phyloP scores from a whole-genome alignment of 2,329 filamentous ascomycete species.

The Alternaria longipes region DNA sequence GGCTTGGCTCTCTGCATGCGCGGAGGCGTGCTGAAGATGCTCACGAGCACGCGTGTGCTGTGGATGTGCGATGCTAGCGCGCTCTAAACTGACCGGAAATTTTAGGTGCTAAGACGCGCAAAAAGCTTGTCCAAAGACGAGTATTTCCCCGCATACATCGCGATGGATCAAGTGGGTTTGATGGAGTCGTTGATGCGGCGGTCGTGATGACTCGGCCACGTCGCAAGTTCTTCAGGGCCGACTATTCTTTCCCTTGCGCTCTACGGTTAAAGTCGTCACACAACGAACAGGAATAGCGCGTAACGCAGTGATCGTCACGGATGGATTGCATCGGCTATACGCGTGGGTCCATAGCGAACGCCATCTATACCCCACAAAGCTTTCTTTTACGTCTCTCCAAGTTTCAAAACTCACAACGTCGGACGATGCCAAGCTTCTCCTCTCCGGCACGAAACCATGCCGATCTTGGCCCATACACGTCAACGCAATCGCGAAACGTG shows the following conservation, averaged over 20 bases:
- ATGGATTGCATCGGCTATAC: slow-evolving; percentile 8
- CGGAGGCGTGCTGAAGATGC: slow-evolving; percentile 20
- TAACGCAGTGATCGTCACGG: slow-evolving; percentile 17
- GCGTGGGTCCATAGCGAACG: slow-evolving; percentile 18
- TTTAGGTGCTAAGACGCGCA: not conserved
- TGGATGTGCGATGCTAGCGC: slow-evolving; percentile 1
- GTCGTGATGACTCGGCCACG: not conserved
- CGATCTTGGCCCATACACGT: slow-evolving; percentile 42
- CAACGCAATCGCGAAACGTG: slow-evolving; percentile 23
- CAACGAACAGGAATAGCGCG: slow-evolving; percentile 5
- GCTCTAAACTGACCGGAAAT: slow-evolving; percentile 5
- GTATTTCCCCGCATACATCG: not conserved
- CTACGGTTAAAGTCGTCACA: slow-evolving; percentile 15
- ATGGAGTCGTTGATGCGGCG: slow-evolving; percentile 4
- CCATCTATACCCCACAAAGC: slow-evolving; percentile 24
- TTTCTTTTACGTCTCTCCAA: slow-evolving; percentile 20
- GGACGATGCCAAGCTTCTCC: slow-evolving; percentile 22
- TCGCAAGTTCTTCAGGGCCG: slow-evolving; percentile 4
- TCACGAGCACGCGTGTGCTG: not conserved
- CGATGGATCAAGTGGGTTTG: slow-evolving; percentile 1
- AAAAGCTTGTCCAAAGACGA: slow-evolving; percentile 16
- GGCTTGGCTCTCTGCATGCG: slow-evolving; percentile 36
- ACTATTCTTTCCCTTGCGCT: slow-evolving; percentile 7
- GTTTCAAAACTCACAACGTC: slow-evolving; percentile 36
- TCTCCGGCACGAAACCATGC: slow-evolving; percentile 30